phyloP scores from a whole-genome alignment of 2,329 filamentous ascomycete genomes.

The Ceratocystis diversiconidia region DNA sequence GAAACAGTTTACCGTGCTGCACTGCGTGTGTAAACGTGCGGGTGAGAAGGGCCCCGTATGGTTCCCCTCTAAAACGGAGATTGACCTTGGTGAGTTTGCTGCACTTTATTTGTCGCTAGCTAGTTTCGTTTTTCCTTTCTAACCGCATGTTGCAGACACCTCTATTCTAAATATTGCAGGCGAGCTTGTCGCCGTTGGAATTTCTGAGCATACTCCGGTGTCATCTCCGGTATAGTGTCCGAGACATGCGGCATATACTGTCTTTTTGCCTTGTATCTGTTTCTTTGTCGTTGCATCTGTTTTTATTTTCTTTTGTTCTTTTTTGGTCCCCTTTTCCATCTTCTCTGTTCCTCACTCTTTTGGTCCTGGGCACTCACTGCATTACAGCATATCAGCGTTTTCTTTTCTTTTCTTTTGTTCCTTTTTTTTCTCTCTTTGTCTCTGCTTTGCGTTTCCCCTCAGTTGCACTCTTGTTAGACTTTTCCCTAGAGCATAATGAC shows the following conservation, averaged over 20 bases:
- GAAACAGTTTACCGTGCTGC: constrained; percentile 15
- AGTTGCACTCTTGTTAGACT: neutral
- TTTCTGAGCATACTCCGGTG: constrained; percentile 3
- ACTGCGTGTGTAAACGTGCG: constrained; percentile 15
- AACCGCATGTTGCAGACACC: constrained; percentile 3
- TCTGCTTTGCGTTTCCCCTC: neutral
- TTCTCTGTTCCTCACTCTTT: neutral
- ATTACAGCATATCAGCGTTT: constrained; percentile 1
- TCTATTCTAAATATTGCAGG: constrained; percentile 13
- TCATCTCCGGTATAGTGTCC: constrained; percentile 1
- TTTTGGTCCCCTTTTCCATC: neutral
- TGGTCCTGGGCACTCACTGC: neutral
- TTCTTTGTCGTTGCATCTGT: neutral
- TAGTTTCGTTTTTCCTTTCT: neutral
- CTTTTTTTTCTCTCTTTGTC: neutral
- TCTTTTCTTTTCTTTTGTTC: neutral
- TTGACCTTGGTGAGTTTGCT: constrained; percentile 14
- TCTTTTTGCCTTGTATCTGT: neutral
- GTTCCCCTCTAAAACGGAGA: constrained; percentile 17
- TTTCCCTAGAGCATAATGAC: constrained; percentile 5
- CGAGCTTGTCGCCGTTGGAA: constrained; percentile 8
- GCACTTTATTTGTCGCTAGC: neutral
- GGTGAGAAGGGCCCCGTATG: constrained; percentile 14
- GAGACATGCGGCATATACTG: neutral
- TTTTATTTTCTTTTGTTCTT: neutral